Base-by-base conservation (phyloP, 164 flowering plant species). In the Berberis thunbergii region DNA sequence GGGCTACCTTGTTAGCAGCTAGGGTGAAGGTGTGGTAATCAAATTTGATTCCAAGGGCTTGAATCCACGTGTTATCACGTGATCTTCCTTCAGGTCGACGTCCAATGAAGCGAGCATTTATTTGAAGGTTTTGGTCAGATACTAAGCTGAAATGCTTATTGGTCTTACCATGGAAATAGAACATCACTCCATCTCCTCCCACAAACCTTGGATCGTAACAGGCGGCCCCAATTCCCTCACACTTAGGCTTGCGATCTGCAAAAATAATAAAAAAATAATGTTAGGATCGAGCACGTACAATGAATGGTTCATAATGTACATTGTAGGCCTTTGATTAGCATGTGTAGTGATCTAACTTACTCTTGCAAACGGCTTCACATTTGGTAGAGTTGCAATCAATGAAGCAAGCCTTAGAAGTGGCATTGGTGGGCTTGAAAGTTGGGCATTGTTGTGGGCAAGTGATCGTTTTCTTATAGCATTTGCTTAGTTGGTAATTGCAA, bases 31-130 rank as follows among this genome's bases (percentile, higher is more conserved):
- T 67, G 67, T 75, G 77, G 7, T 68, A 57, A 38, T 49, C 62
- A 59, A 77, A 73, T 63, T 71, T 62, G 68, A 77, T 41, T 7
- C 78, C 77, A 46, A 79, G 46, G 46, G 80, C 72, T 64, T 79
- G 77, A 57, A 79, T 72, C 81, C 83, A 80, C 45, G 83, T 80
- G 70, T 64, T 69, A 64, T 80, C 81, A 11, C 79, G 66, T 0
- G 45, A 8, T 53, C 79, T 67, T 13, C 79, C 81, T 12, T 63
- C 65, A 0, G 79, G 81, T 7, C 83, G 61, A n/a, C 64, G 61
- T 5, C 83, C 81, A 4, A 80, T 77, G 71, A 80, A 78, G 9
- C 67, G 76, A 26, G 78, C 79, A 44, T 80, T 80, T 63, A 80
- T 73, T 38, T 80, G 83, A 26, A 77, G 64, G 66, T 75, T 69